Evolutionary conservation across 352 stramenopile genomes (phyloP).

Genomic region (Phytophthora sp.): DNA sequence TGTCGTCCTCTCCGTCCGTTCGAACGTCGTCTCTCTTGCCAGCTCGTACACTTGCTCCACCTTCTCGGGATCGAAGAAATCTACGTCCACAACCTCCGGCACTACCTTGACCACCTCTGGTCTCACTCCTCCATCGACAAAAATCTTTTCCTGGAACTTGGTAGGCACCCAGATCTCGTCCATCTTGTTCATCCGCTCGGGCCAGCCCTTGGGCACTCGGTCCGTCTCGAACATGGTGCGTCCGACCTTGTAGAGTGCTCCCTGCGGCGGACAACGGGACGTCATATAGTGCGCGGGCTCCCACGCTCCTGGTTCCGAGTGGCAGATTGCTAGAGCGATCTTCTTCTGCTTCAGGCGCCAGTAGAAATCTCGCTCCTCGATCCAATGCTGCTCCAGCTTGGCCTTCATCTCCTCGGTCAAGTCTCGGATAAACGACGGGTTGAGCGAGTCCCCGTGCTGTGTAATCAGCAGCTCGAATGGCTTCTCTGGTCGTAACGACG

Average conservation of each 20-base stretch:
- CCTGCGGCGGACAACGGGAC: constrained; percentile 62
- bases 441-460: constrained; percentile 72
- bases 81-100: constrained; percentile 87
- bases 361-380: constrained; percentile 74
- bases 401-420: constrained; percentile 54
- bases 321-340: constrained; percentile 85
- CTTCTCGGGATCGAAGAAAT: constrained; percentile 83
- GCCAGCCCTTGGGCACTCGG: constrained; percentile 90
- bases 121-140: constrained; percentile 64
- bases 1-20: constrained; percentile 53
- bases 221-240: constrained; percentile 97
- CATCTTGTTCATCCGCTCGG: constrained; percentile 89
- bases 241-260: constrained; percentile 73
- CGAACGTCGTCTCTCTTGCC: constrained; percentile 32
- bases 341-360: constrained; percentile 50
- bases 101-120: constrained; percentile 72
- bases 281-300: constrained; percentile 76
- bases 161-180: constrained; percentile 95
- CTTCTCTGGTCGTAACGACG: not conserved
- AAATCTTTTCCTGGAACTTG: constrained; percentile 81
- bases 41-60: constrained; percentile 62
- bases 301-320: constrained; percentile 94
- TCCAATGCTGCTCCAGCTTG: constrained; percentile 68
- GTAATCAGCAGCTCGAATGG: constrained; percentile 72
- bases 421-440: constrained; percentile 70